Percentiles rank a stretch among this genome's conserved stretches.
Conservation (phyloP, 2,329 filamentous ascomycete species). For the Cladosporium sp. region DNA sequence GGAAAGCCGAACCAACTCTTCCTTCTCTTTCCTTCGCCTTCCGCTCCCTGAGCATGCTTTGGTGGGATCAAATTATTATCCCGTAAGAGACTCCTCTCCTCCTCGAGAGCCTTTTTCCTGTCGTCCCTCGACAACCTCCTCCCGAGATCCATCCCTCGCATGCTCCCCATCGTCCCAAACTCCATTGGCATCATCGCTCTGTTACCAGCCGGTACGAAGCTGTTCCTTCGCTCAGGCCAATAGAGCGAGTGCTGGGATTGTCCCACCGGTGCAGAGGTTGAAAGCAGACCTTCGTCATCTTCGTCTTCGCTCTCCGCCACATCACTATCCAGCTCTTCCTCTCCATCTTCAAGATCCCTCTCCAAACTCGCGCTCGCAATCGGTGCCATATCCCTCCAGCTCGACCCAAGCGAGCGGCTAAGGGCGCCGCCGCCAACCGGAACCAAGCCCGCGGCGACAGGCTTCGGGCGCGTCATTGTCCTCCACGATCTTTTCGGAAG, state of each 20-base stretch:
- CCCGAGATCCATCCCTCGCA: conserved; percentile 37
- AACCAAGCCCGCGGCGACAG: neutral
- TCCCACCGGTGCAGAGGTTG: conserved; percentile 9
- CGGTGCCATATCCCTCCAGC: conserved; percentile 9
- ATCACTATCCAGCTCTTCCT: conserved; percentile 11
- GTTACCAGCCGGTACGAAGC: conserved; percentile 63
- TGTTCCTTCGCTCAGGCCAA: conserved; percentile 66
- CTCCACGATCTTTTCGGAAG: neutral
- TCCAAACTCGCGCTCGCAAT: conserved; percentile 18
- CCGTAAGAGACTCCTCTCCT: conserved; percentile 50
- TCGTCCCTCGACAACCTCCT: conserved; percentile 41
- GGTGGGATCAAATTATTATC: conserved; percentile 53
- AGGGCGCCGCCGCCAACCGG: neutral
- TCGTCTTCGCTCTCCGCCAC: neutral
- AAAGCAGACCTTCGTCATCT: conserved; percentile 3
- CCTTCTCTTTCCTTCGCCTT: conserved; percentile 3
- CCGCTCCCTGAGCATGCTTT: conserved; percentile 30
- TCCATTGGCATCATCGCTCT: conserved; percentile 50
- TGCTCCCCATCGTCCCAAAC: conserved; percentile 45
- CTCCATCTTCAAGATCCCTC: conserved; percentile 19
- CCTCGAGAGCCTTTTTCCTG: conserved; percentile 43
- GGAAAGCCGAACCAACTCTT: conserved; percentile 8
- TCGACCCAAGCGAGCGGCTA: conserved; percentile 8
- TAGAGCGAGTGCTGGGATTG: conserved; percentile 41
- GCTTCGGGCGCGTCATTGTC: conserved; percentile 10